Evolutionary conservation across 129 eudicot species (phyloP).

Genomic region (Tanacetum coccineum): DNA sequence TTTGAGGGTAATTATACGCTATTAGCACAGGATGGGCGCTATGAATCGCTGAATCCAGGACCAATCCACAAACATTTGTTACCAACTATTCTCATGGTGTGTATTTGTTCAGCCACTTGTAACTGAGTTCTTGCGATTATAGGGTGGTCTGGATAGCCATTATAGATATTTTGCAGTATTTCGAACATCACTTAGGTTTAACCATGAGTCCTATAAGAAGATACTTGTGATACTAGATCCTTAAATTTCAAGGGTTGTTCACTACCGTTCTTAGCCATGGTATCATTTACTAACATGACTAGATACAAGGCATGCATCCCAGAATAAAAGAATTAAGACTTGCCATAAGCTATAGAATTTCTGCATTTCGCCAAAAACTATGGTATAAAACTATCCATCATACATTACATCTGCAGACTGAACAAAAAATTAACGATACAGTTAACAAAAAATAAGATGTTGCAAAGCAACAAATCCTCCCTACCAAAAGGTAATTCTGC

Average conservation of each 20-base stretch:
- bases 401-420: slow-evolving; percentile 36
- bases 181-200: no score
- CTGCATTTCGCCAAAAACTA: slow-evolving; percentile 23
- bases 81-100: neutral
- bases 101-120: neutral
- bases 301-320: neutral
- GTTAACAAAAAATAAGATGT: slow-evolving; percentile 21
- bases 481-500: slow-evolving; percentile 33
- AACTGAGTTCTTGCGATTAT: neutral
- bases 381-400: slow-evolving; percentile 36
- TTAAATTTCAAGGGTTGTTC: neutral
- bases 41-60: neutral
- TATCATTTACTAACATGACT: neutral
- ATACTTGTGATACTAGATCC: neutral
- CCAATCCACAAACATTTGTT: neutral
- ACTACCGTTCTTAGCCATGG: neutral
- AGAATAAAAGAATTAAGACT: neutral
- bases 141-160: neutral
- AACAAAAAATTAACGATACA: slow-evolving; percentile 29
- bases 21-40: no score
- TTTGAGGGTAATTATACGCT: no score
- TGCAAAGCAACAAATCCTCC: slow-evolving; percentile 14
- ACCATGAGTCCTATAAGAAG: no score
- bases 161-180: neutral
- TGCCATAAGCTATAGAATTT: neutral